Base-by-base conservation (phyloP, 2,329 filamentous ascomycete genomes). In the Plectosphaerella cucumerina region DNA sequence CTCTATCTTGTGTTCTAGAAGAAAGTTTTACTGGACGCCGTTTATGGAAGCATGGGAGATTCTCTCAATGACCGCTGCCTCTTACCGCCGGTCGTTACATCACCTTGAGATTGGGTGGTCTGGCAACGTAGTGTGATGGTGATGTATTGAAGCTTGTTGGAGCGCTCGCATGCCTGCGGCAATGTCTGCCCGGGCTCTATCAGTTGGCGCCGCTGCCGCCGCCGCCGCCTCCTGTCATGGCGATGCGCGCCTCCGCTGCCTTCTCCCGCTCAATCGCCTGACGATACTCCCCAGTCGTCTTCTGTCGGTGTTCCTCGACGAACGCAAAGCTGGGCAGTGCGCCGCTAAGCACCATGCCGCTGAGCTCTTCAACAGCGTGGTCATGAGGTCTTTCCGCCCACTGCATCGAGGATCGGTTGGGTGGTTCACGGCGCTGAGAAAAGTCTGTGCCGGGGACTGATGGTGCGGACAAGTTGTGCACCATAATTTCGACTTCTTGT, bases 41-140 rank as follows among this genome's bases (percentile, higher is more conserved):
- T 69, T 83, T 84, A 84, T 86, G 84, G 84, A 86, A 84, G 81
- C 81, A 82, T 78, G 80, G 74, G 73, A 86, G 80, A 80, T 75
- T 68, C 70, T 70, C 75, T 82, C 77, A 61, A 75, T 81, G 81
- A 82, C 71, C 77, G 72, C 60, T 78, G 79, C 78, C 79, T 84
- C 83, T 86, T 86, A 87, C 84, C 83, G 84, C 80, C 83, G 82
- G 82, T 82, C 77, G 83, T 84, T 74, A 86, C 83, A 86, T 82
- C 39, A 42, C 39, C 10, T 41, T 18, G 35, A n/a, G 14, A 37
- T n/a, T 37, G 35, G 26, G 26, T 37, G 35, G 14, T 18, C 35
- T 37, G 12, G 35, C 14, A 15, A 15, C 14, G 15, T 37, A 17
- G 35, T 37, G 12, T n/a, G 35, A 6, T 6, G 9, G 15, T 39